Evolutionary conservation across 1,284 basidiomycete genomes (phyloP), one percentile per base, ranked within the genome.

Genomic region (Puccinia polysora): DNA sequence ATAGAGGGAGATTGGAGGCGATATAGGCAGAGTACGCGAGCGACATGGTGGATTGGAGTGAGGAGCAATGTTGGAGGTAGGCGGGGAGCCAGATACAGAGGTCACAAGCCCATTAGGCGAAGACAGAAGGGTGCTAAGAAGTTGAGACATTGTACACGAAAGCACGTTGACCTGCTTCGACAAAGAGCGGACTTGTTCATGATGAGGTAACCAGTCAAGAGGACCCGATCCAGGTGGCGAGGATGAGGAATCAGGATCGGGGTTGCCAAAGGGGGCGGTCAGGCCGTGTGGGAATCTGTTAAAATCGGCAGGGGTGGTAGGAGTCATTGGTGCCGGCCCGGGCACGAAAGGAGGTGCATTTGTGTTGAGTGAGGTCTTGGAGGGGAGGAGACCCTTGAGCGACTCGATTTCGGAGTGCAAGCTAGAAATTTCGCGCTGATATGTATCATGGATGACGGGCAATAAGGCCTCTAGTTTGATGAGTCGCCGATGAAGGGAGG

Each of bases 151-250:
- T 1, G 65, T 68, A 15, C 36, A 32, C n/a, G 65, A 68, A 40
- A 68, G 52, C 28, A 68, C 43, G n/a, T 68, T 68, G n/a, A 68
- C 65, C 49, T 68, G 65, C 8, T 68, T 20, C 7, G 65, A 58
- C n/a, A 68, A 58, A n/a, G 65, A 68, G 20, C 58, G 28, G 2
- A 68, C 58, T 38, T 68, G 65, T 4, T 58, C 53, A 68, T 56
- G 52, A 18, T 56, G 65, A 23, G 65, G 40, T 28, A 58, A 43
- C 20, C 30, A 43, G 32, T 59, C 43, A 34, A 68, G 58, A n/a
- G 52, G 25, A 76, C 78, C 38, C 77, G 78, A 65, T 75, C 76
- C 18, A 78, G 79, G 4, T 77, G 62, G 23, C 34, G 1, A 30
- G 18, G 49, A n/a, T 15, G 28, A 1, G n/a, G 47, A 63, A 45